Conservation (phyloP, 192 early-diverging fungal genomes). For the Linnemannia zychae region DNA sequence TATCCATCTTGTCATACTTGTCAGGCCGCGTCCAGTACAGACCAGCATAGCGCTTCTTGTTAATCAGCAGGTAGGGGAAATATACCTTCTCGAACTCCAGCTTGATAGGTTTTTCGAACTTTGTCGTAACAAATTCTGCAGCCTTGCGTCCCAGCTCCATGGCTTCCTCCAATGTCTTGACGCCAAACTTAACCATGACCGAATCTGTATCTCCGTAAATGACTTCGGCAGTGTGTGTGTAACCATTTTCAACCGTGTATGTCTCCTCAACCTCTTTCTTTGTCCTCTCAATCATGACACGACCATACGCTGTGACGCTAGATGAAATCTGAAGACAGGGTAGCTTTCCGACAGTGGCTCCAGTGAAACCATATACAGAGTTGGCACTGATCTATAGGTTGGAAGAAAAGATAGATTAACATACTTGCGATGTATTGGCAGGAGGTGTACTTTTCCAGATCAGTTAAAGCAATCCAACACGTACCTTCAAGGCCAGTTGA, state of each 20-base stretch:
- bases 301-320: constrained; percentile 93
- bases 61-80: constrained; percentile 96
- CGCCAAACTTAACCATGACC: constrained; percentile 99
- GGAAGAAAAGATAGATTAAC: neutral
- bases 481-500: constrained; percentile 93
- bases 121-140: constrained; percentile 85
- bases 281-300: constrained; percentile 95
- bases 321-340: constrained; percentile 95
- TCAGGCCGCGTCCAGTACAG: constrained; percentile 96
- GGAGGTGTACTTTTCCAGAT: neutral
- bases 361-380: constrained; percentile 98
- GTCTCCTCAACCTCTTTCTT: constrained; percentile 86
- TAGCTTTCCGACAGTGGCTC: constrained; percentile 91
- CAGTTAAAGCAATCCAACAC: neutral
- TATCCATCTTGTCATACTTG: constrained; percentile 96
- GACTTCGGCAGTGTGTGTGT: constrained; percentile 87
- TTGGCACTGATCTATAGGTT: constrained; percentile 85
- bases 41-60: constrained; percentile 98
- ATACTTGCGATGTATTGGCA: neutral
- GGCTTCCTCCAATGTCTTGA: constrained; percentile 78
- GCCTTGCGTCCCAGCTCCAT: constrained; percentile 90
- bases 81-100: constrained; percentile 99
- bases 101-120: constrained; percentile 95
- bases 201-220: constrained; percentile 99
- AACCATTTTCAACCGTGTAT: constrained; percentile 90